Evolutionary conservation across 148 eudicot species (phyloP), one percentile per base, ranked within the genome.

Genomic region (Agrostemma githago): DNA sequence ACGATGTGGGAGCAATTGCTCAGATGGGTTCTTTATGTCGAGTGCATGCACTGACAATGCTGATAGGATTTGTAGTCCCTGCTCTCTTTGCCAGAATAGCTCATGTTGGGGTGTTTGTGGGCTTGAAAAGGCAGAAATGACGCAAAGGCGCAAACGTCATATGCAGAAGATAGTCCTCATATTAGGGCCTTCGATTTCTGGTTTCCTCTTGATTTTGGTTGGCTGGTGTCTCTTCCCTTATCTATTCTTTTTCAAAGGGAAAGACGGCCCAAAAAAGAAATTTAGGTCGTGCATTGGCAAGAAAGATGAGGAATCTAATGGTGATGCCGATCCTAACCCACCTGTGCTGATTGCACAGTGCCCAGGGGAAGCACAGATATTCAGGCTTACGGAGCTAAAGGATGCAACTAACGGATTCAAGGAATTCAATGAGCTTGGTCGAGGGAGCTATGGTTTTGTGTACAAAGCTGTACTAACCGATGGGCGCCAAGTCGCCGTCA

Each of bases 401-500:
- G 97, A 95, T 59, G 97, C 97, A 3, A 95, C 98, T 8, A 95
- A 95, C 46, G 98, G 98, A 11, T 95, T 95, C 86, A 95, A 95
- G 74, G 98, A 92, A 70, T 95, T 95, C 79, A 95, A 95, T 62
- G 98, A 95, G 88, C 92, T 95, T 6, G 98, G 98, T 2, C 79
- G 98, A 63, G 98, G 98, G 21, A 92, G 97, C 80, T 92, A 95
- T 17, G 98, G 98, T 37, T 95, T 95, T 74, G 98, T 95, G 20
- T 95, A 95, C 81, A 89, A 86, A 79, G 98, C 98, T 11, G 74
- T 87, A 21, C 88, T 95, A 8, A 64, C 88, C 2, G 97, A 95
- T 66, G 97, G 97, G 39, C 83, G 89, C 57, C 97, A 88, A 69
- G 96, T 95, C 20, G 98, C 98, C 2, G 96, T 95, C 4, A 92